Percentiles rank a stretch among this genome's conserved stretches.
Evolutionary conservation across 371 early-diverging fungal species (phyloP).

Genomic region (Capniomyces stellatus): DNA sequence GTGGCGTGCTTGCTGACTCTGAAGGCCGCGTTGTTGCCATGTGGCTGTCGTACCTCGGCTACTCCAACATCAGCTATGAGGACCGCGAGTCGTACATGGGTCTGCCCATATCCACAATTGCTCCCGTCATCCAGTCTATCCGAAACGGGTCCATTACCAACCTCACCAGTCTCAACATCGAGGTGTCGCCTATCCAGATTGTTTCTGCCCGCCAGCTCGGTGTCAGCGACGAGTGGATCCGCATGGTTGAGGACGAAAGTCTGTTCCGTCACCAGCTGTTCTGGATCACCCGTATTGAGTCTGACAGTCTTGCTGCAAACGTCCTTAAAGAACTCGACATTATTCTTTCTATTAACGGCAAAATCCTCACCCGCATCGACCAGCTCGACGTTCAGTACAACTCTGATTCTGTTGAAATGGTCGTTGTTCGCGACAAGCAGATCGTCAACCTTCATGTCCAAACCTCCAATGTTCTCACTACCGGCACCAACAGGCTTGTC

Average conservation of each 20-base stretch:
- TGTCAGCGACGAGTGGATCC: slow-evolving; percentile 47
- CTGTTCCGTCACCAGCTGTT: slow-evolving; percentile 43
- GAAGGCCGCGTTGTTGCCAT: slow-evolving; percentile 49
- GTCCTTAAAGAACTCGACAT: slow-evolving; percentile 63
- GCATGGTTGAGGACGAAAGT: slow-evolving; percentile 39
- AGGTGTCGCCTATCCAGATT: slow-evolving; percentile 51
- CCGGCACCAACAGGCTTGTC: slow-evolving; percentile 29
- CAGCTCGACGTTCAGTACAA: no score
- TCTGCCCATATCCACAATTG: slow-evolving; percentile 6
- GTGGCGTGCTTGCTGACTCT: slow-evolving; percentile 51
- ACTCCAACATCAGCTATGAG: no score
- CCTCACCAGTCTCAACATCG: slow-evolving; percentile 41
- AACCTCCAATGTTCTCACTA: slow-evolving; percentile 11
- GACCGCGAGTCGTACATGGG: neutral
- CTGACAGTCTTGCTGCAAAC: slow-evolving; percentile 28
- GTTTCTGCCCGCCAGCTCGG: slow-evolving; percentile 58
- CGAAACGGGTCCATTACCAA: slow-evolving; percentile 15
- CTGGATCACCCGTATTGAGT: no score
- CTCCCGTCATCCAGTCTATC: slow-evolving; percentile 10
- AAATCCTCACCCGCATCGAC: slow-evolving; percentile 42
- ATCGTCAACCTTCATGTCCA: slow-evolving; percentile 31
- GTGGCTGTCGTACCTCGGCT: slow-evolving; percentile 28
- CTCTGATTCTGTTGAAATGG: slow-evolving; percentile 10
- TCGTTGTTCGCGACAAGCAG: slow-evolving; percentile 35
- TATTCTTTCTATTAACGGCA: slow-evolving; percentile 49